phyloP scores from a whole-genome alignment of 192 early-diverging fungal genomes.

The Entomortierella lignicola region DNA sequence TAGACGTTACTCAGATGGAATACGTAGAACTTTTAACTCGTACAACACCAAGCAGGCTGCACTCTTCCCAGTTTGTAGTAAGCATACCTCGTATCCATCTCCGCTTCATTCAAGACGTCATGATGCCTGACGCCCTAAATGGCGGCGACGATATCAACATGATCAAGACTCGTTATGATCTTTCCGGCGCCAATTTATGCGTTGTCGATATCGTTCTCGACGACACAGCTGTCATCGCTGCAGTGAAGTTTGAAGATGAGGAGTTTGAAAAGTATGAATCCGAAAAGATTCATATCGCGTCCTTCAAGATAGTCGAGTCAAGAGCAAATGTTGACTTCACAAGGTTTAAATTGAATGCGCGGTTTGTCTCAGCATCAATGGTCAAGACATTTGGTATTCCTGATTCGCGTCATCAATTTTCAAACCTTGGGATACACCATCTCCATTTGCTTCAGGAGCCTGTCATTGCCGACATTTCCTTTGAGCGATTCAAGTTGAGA shows the following conservation, averaged over 20 bases:
- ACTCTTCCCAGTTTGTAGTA: slow-evolving; percentile 63
- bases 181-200: slow-evolving; percentile 70
- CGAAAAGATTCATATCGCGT: slow-evolving; percentile 57
- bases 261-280: slow-evolving; percentile 62
- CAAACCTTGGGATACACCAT: slow-evolving; percentile 51
- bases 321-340: slow-evolving; percentile 65
- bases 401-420: slow-evolving; percentile 54
- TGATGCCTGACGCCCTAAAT: slow-evolving; percentile 68
- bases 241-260: slow-evolving; percentile 61
- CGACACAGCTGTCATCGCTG: slow-evolving; percentile 60
- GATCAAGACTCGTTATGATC: slow-evolving; percentile 66
- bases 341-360: slow-evolving; percentile 65
- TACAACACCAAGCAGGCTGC: slow-evolving; percentile 60
- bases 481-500: slow-evolving; percentile 58
- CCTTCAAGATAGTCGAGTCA: slow-evolving; percentile 63
- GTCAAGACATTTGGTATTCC: slow-evolving; percentile 74
- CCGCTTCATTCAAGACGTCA: slow-evolving; percentile 79
- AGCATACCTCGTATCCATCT: slow-evolving; percentile 67
- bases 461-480: slow-evolving; percentile 60
- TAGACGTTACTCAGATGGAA: slow-evolving; percentile 73
- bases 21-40: slow-evolving; percentile 69
- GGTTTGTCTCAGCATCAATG: slow-evolving; percentile 63
- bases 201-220: slow-evolving; percentile 71
- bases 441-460: slow-evolving; percentile 52
- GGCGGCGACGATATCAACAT: slow-evolving; percentile 60